These are phyloP conservation scores for Lactifluus volemus DNA, from an alignment of 768 basidiomycete species.

Conservation along the genomic window DNA sequence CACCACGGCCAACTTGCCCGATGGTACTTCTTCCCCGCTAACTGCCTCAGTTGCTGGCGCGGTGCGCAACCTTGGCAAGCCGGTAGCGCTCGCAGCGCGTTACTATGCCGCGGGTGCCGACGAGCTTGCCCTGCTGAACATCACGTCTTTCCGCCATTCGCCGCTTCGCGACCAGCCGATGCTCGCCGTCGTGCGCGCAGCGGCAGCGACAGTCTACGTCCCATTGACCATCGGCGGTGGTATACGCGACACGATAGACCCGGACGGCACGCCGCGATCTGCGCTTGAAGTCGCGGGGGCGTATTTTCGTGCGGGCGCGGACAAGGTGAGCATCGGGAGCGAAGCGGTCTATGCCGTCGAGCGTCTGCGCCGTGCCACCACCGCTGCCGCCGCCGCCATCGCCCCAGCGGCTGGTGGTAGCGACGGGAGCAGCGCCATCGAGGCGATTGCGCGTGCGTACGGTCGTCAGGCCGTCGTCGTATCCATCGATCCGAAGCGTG, in stretches of 20 bases:
- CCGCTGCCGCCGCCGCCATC: conserved; percentile 21
- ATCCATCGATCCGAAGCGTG: conserved; percentile 87
- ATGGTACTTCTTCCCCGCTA: conserved; percentile 10
- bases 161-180: conserved; percentile 96
- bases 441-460: conserved; percentile 83
- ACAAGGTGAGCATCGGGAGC: conserved; percentile 96
- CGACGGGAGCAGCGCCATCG: conserved; percentile 80
- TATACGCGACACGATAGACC: conserved; percentile 92
- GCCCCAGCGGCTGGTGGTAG: conserved; percentile 23
- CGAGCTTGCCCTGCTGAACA: conserved; percentile 96
- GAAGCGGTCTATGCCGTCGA: conserved; percentile 96
- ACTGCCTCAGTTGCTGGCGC: conserved; percentile 48
- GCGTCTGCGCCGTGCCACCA: conserved; percentile 49
- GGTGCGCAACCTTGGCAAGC: conserved; percentile 96
- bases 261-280: conserved; percentile 79
- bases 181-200: conserved; percentile 88
- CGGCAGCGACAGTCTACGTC: conserved; percentile 86
- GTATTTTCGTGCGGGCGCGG: conserved; percentile 96
- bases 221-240: conserved; percentile 99
- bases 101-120: conserved; percentile 90
- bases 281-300: conserved; percentile 93
- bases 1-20: conserved; percentile 13
- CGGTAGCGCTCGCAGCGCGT: conserved; percentile 78
- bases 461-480: conserved; percentile 98
- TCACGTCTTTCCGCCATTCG: conserved; percentile 97